Conservation (phyloP, 805 yeast genomes). For the Jamesozyma lodderae region DNA sequence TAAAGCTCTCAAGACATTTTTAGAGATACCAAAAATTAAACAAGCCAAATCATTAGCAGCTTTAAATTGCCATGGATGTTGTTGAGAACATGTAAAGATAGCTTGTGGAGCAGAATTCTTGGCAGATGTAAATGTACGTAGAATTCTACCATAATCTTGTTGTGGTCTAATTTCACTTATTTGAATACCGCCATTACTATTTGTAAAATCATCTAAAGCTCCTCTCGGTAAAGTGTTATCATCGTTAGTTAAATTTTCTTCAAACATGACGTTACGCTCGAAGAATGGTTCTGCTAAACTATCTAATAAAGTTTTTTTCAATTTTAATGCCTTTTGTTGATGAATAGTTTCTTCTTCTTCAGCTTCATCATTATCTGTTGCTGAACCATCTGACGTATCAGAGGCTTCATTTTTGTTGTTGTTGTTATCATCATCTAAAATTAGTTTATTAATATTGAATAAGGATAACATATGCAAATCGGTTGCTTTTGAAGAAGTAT, state of each 20-base stretch:
- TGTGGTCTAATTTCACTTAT: slow-evolving; percentile 8
- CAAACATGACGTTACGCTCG: slow-evolving; percentile 19
- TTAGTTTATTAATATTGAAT: slow-evolving; percentile 25
- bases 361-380: slow-evolving; percentile 1
- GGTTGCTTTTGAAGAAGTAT: slow-evolving; percentile 22
- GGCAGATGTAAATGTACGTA: slow-evolving; percentile 58
- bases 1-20: slow-evolving; percentile 48
- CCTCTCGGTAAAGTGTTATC: slow-evolving; percentile 32
- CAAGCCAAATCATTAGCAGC: slow-evolving; percentile 90
- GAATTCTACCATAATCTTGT: slow-evolving; percentile 36
- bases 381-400: not conserved
- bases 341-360: slow-evolving; percentile 5
- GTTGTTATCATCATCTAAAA: slow-evolving; percentile 16
- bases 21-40: slow-evolving; percentile 73
- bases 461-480: slow-evolving; percentile 29
- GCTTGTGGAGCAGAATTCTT: slow-evolving; percentile 75
- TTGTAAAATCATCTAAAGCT: slow-evolving; percentile 8
- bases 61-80: slow-evolving; percentile 68
- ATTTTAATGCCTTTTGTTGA: slow-evolving; percentile 7
- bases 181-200: not conserved
- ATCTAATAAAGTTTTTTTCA: slow-evolving; percentile 24
- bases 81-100: slow-evolving; percentile 66
- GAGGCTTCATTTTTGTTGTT: slow-evolving; percentile 2
- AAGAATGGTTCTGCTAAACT: slow-evolving; percentile 31
- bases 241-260: slow-evolving; percentile 10